Conservation (phyloP, 1,284 basidiomycete species). For the Tilletia walkeri region DNA sequence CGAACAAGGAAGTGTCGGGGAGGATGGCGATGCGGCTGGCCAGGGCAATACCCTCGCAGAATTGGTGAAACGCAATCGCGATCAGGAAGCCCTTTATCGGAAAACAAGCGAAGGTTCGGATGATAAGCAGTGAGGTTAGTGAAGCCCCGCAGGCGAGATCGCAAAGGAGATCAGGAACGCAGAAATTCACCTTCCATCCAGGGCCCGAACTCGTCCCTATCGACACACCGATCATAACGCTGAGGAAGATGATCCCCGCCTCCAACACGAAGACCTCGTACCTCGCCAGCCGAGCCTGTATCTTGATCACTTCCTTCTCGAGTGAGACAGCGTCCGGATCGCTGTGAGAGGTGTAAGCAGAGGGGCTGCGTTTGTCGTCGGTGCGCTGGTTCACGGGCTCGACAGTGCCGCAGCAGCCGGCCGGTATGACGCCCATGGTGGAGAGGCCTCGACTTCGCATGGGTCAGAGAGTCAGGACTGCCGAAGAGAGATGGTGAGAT, state of each 20-base stretch:
- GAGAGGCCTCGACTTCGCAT: too few species aligned
- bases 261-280: conserved; percentile 56
- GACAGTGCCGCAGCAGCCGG: conserved; percentile 10
- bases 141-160: too few species aligned
- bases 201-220: neutral
- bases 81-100: neutral
- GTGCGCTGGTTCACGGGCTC: too few species aligned
- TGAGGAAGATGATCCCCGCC: conserved; percentile 59
- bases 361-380: neutral
- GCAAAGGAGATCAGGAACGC: too few species aligned
- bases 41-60: neutral
- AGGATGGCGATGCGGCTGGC: neutral
- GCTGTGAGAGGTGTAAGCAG: neutral
- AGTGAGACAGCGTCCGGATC: neutral
- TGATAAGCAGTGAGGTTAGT: too few species aligned
- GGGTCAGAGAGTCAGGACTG: conserved; percentile 22
- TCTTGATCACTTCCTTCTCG: conserved; percentile 2
- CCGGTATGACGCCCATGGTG: neutral
- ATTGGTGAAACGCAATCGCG: neutral
- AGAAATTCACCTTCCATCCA: too few species aligned
- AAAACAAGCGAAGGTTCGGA: too few species aligned
- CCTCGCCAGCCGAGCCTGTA: conserved; percentile 17
- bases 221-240: conserved; percentile 24
- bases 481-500: too few species aligned
- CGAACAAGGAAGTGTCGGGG: neutral